A percentile compares a stretch with the other conserved stretches of the same genome.
phyloP scores from a whole-genome alignment of 1,139 yeast genomes.

The Meyerozyma sp. region DNA sequence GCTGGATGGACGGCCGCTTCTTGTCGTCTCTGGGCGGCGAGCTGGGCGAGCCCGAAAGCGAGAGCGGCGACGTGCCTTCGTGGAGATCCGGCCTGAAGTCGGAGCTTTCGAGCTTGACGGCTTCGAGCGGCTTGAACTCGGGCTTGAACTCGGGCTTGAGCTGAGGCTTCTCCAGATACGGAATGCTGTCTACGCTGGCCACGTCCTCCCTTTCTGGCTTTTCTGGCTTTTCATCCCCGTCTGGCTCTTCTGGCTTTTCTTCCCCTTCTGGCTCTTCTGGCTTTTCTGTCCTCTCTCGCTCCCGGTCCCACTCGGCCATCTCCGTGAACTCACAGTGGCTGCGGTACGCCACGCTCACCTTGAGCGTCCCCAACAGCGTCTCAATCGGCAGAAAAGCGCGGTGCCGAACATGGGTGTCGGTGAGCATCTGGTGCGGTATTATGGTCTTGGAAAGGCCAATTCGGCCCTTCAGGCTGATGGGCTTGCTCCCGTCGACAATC shows the following conservation, averaged over 20 bases:
- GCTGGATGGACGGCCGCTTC: conserved; percentile 40
- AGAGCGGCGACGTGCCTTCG: not conserved
- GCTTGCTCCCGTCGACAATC: conserved; percentile 68
- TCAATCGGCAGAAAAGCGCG: conserved; percentile 62
- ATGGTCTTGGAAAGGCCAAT: conserved; percentile 75
- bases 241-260: not conserved
- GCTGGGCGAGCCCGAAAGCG: not conserved
- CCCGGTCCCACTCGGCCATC: not conserved
- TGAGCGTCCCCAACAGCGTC: conserved; percentile 70
- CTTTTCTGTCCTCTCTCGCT: not conserved
- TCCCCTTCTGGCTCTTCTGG: not conserved
- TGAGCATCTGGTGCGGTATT: conserved; percentile 37
- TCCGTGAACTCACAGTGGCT: conserved; percentile 57
- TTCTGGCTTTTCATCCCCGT: not conserved
- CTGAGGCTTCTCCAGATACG: not conserved
- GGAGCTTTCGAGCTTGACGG: conserved; percentile 1
- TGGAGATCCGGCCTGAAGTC: not conserved
- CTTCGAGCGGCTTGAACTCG: not conserved
- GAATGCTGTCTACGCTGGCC: not conserved
- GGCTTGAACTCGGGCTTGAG: not conserved
- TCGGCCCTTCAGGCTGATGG: conserved; percentile 77
- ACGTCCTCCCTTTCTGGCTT: not conserved
- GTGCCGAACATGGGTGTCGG: conserved; percentile 52
- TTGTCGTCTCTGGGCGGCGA: conserved; percentile 3
- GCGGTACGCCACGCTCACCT: conserved; percentile 75